phyloP scores from a whole-genome alignment of 345 rosid species.

The Syzygium aromaticum region DNA sequence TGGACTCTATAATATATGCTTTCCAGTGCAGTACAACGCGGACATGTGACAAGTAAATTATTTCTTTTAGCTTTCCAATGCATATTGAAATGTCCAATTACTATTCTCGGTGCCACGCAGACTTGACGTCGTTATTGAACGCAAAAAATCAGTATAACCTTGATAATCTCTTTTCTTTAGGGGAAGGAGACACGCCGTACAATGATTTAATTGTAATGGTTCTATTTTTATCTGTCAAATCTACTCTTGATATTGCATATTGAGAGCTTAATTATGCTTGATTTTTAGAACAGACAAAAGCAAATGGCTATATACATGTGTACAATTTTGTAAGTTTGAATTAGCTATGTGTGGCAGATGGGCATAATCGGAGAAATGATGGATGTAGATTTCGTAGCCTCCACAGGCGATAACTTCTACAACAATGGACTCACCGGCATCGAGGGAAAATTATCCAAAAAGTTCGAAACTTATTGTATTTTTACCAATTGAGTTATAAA shows the following conservation, averaged over 20 bases:
- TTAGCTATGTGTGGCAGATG: slow-evolving; percentile 19
- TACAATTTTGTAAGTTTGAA: not conserved
- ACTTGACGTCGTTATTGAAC: not conserved
- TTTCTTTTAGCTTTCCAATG: not conserved
- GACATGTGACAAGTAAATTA: not conserved
- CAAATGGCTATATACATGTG: not conserved
- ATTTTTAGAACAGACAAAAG: not conserved
- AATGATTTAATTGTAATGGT: not conserved
- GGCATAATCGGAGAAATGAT: slow-evolving; percentile 25
- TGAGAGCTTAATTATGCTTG: not conserved
- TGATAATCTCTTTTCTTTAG: not conserved
- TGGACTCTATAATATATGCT: not conserved
- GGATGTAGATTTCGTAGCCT: slow-evolving; percentile 31
- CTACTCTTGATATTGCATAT: not conserved
- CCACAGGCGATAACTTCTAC: slow-evolving; percentile 48
- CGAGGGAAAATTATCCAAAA: no score
- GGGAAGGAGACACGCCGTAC: not conserved
- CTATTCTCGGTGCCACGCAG: not conserved
- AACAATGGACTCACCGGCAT: slow-evolving; percentile 24
- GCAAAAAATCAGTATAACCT: not conserved
- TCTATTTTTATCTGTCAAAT: not conserved
- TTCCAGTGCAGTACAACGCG: not conserved
- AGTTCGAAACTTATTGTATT: no score
- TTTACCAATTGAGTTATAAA: no score
- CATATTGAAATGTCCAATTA: not conserved